Percentiles rank a stretch among this genome's conserved stretches.
phyloP scores from a whole-genome alignment of 257 asterid genomes.

The Jacaranda copaia region DNA sequence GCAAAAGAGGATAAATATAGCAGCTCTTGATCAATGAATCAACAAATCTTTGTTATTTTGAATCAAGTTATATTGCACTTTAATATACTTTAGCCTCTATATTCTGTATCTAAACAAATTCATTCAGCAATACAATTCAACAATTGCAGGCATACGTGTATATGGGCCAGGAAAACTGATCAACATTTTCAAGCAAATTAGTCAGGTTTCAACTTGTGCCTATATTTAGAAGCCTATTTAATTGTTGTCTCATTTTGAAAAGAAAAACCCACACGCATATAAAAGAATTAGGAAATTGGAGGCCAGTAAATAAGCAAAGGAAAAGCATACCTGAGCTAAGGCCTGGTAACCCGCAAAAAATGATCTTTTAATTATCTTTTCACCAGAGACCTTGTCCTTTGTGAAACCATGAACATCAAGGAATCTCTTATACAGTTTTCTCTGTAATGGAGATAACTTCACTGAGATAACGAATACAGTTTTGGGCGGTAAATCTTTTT shows the following conservation, averaged over 20 bases:
- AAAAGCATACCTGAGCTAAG: conserved; percentile 82
- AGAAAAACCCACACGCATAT: conserved; percentile 17
- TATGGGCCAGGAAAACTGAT: background rate
- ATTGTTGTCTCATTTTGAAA: conserved; percentile 3
- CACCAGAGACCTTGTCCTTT: conserved; percentile 80
- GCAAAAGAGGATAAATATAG: too few species aligned
- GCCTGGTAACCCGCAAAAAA: conserved; percentile 98
- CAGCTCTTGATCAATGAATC: too few species aligned
- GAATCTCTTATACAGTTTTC: conserved; percentile 82
- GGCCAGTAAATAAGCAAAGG: conserved; percentile 21
- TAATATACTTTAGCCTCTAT: background rate
- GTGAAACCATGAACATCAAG: conserved; percentile 97
- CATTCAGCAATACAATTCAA: too few species aligned
- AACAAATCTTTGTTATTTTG: too few species aligned
- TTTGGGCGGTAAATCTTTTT: conserved; percentile 93
- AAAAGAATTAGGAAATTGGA: conserved; percentile 20
- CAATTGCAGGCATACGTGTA: background rate
- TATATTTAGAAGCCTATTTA: conserved; percentile 1
- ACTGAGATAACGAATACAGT: conserved; percentile 90
- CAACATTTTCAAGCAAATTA: background rate
- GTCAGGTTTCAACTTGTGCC: background rate
- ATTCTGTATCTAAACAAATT: background rate
- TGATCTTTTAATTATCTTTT: conserved; percentile 75
- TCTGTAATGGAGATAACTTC: conserved; percentile 89
- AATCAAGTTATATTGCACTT: background rate